Evolutionary conservation across 2,329 filamentous ascomycete genomes (phyloP), one percentile per base, ranked within the genome.

Genomic region (Plenodomus lindquistii): DNA sequence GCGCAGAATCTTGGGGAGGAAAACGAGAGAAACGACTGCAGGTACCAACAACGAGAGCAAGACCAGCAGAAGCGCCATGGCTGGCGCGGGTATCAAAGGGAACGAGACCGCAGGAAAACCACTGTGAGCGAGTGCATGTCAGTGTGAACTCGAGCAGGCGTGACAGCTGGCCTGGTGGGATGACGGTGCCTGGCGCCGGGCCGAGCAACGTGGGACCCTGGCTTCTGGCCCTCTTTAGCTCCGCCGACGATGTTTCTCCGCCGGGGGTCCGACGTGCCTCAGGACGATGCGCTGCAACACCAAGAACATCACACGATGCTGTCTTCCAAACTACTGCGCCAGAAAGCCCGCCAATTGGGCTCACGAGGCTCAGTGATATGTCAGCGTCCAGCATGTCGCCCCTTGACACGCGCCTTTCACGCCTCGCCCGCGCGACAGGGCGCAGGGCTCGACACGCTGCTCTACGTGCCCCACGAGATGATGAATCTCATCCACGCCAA

Each of bases 401-500:
- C 54, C 3, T 40, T 48, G 40, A 42, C 40, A 17, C 78, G 79
- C 51, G 60, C 73, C 42, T 84, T 84, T 64, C 80, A 82, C 59
- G 75, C 77, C 17, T 76, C 80, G 24, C 70, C 73, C 37, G 71
- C 65, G 31, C 64, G 61, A 41, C 52, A 57, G 17, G 57, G 64
- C 55, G 71, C 69, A 37, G 69, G 76, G 48, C 57, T 80, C 53
- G 74, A 77, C 51, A 66, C 74, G 44, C 59, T 75, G 35, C 58
- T 81, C 38, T 66, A 71, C 37, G 59, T 72, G 22, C 75, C 79
- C 2, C 76, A 80, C 54, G 65, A 68, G 41, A 61, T 79, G 48
- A 71, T 83, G 44, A 70, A 78, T 46, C 57, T 71, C 20, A 58
- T 91, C 71, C 80, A 85, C 60, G 76, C 73, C 15, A 71, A 74